A percentile compares a stretch with the other conserved stretches of the same genome.
phyloP scores from a whole-genome alignment of 1,139 yeast species.

The Magnusiomyces suaveolens region DNA sequence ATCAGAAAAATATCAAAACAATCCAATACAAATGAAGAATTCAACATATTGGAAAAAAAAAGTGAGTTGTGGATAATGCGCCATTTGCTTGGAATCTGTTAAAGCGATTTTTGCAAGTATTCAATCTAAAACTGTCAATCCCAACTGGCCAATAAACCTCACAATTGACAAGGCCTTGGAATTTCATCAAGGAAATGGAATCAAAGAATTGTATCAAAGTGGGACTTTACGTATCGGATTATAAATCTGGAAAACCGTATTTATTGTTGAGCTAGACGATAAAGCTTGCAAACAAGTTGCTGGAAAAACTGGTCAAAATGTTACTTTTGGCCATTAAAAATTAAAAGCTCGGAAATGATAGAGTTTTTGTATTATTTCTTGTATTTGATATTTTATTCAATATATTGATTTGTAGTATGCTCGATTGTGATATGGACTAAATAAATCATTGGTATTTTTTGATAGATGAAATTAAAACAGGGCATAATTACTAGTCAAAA shows the following conservation, averaged over 20 bases:
- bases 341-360: too few relatives aligned
- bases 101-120: slow-evolving; percentile 95
- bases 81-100: slow-evolving; percentile 94
- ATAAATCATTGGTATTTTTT: too few relatives aligned
- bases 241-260: slow-evolving; percentile 97
- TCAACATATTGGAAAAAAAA: slow-evolving; percentile 70
- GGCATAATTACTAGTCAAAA: too few relatives aligned
- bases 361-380: too few relatives aligned
- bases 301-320: slow-evolving; percentile 43
- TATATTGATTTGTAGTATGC: too few relatives aligned
- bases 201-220: slow-evolving; percentile 89
- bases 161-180: slow-evolving; percentile 69
- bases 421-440: too few relatives aligned
- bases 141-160: slow-evolving; percentile 88
- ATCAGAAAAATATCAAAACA: slow-evolving; percentile 60
- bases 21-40: slow-evolving; percentile 45
- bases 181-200: slow-evolving; percentile 71
- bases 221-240: slow-evolving; percentile 93
- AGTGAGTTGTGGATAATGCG: slow-evolving; percentile 87
- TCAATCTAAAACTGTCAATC: slow-evolving; percentile 89
- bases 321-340: slow-evolving; percentile 37
- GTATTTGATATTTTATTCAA: too few relatives aligned
- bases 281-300: slow-evolving; percentile 64
- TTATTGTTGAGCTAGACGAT: slow-evolving; percentile 98
- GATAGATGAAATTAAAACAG: too few relatives aligned